Evolutionary conservation across 2,329 filamentous ascomycete genomes (phyloP), one percentile per base, ranked within the genome.

Genomic region (Rhynchosporium agropyri): DNA sequence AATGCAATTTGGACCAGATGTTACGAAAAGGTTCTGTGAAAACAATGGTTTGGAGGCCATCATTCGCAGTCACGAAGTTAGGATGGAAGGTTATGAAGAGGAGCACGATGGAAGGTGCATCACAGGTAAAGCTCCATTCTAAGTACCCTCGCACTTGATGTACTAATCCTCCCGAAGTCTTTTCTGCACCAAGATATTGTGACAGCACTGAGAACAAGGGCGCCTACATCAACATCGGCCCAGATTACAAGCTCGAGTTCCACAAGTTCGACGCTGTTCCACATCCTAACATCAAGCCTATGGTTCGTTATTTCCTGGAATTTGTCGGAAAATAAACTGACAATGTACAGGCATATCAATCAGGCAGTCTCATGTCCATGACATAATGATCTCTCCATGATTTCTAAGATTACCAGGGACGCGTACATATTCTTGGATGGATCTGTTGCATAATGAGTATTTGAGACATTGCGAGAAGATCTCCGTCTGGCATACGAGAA

Each of bases 81-180:
- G 95, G 71, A 99, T 99, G 95, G 93, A 95, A 65, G 95, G 95
- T n/a, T 99, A 98, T 74, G 94, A 99, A 76, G 90, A 97, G 69
- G 94, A 99, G 81, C 95, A 99, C 76, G 90, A 95, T 71, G 95
- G 94, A 68, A 89, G 87, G 71, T 99, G 95, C 76, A 97, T 99
- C 71, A 99, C 95, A 53, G 89, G 89, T 91, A 81, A 69, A 36
- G 28, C 10, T 43, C 10, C 33, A 51, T 6, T 12, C 6, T 6
- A 49, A 3, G 20, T 43, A 6, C 15, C 53, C 20, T 8, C 48
- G 20, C 15, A 33, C 58, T 5, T 8, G 26, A 40, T 3, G 4
- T 51, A 76, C 69, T 67, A 63, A 64, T 42, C 8, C 54, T 3
- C 40, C 40, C 54, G 33, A 62, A 87, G 95, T 99, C 70, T 99